Evolutionary conservation across 352 stramenopile species (phyloP), one percentile per base, ranked within the genome.

Genomic region (Phytophthora lateralis): DNA sequence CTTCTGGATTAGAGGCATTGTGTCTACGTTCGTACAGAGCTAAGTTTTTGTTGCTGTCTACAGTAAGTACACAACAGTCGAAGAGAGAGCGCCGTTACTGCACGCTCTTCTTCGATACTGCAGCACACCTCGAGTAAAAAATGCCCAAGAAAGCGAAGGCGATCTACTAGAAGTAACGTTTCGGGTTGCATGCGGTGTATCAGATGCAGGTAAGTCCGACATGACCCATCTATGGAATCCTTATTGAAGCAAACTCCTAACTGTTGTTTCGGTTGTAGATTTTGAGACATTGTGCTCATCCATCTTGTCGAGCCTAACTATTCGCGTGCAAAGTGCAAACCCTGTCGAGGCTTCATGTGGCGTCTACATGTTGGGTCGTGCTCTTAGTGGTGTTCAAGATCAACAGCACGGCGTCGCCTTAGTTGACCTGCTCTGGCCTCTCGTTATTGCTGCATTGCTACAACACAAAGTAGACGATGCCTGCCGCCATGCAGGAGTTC

Each of bases 131-230:
- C 61, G 56, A 37, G 43, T 29, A 14, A 60, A 64, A 24, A 48
- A 38, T 34, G 54, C 48, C 18, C 55, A 64, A 53, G 45, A 68
- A 42, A 68, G 44, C 34, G 51, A 72, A 48, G 77, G 79, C 27
- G 79, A 88, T 17, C 35, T 94, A 63, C 49, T 94, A 2, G 80
- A 91, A 65, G 85, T 80, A 3, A 79, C 76, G n/a, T 85, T 90
- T 27, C 75, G 71, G 2, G 47, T 90, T 34, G 69, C 80, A 9
- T 42, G 58, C n/a, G 77, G 71, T 7, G 60, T 84, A 29, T 72
- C 65, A 12, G 61, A 87, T 26, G 21, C 70, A 47, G 82, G 85
- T 92, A 75, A 3, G 73, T 3, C 6, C n/a, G 20, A 4, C 2
- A 27, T 14, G 43, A 17, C 17, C 6, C 6, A 5, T 12, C 20